A percentile compares a stretch with the other conserved stretches of the same genome.
Conservation (phyloP, 2,329 filamentous ascomycete genomes). For the Fusarium miscanthi region DNA sequence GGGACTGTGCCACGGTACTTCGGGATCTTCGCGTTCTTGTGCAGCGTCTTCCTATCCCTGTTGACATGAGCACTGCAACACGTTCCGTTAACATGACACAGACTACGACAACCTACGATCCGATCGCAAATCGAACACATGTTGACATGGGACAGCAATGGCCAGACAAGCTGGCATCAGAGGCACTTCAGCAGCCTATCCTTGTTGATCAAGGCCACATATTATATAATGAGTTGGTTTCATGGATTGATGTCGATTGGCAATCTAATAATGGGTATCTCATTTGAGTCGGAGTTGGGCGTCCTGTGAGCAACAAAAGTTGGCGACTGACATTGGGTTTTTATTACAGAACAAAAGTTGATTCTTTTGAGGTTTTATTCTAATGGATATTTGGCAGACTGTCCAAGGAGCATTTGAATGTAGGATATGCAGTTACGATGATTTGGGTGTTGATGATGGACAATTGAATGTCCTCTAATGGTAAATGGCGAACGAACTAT, state of each 20-base stretch:
- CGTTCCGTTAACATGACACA: slow-evolving; percentile 16
- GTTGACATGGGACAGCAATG: slow-evolving; percentile 40
- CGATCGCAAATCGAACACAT: slow-evolving; percentile 29
- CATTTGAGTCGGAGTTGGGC: slow-evolving; percentile 20
- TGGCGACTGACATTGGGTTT: not conserved
- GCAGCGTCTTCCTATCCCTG: slow-evolving; percentile 47
- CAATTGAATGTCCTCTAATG: not conserved
- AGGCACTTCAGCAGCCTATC: slow-evolving; percentile 41
- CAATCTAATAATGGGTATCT: slow-evolving; percentile 46
- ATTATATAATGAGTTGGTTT: slow-evolving; percentile 52
- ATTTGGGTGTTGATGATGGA: not conserved
- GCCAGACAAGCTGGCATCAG: slow-evolving; percentile 34
- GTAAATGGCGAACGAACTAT: not conserved
- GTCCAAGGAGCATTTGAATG: not conserved
- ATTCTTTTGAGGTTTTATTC: not conserved
- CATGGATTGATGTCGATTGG: slow-evolving; percentile 54
- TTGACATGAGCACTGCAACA: slow-evolving; percentile 6
- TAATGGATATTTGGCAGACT: not conserved
- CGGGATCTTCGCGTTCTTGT: slow-evolving; percentile 53
- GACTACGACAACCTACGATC: slow-evolving; percentile 29
- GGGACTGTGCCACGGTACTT: slow-evolving; percentile 54
- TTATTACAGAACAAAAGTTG: not conserved
- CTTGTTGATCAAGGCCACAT: slow-evolving; percentile 47
- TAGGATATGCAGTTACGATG: not conserved
- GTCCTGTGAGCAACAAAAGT: not conserved